phyloP scores from a whole-genome alignment of 2,329 filamentous ascomycete genomes.

The Xylariales sp. region DNA sequence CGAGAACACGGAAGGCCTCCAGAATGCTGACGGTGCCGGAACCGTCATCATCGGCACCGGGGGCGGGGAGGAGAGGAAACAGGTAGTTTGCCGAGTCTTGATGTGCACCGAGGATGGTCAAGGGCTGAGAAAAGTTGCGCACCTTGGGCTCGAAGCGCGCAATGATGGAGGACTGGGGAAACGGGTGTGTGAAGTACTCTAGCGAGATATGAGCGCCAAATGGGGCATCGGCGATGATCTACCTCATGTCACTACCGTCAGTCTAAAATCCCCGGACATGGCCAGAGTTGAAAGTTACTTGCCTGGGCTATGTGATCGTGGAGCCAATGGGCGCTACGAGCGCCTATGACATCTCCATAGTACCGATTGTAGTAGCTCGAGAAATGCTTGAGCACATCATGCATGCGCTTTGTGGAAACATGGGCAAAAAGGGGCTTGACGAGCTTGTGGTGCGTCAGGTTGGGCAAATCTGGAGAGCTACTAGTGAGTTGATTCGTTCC shows the following conservation, averaged over 20 bases:
- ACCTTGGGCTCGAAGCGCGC: slow-evolving; percentile 53
- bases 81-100: slow-evolving; percentile 73
- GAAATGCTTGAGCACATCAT: slow-evolving; percentile 56
- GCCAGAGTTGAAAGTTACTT: not conserved
- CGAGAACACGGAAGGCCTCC: slow-evolving; percentile 64
- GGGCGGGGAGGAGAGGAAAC: slow-evolving; percentile 63
- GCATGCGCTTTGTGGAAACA: slow-evolving; percentile 62
- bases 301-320: slow-evolving; percentile 28
- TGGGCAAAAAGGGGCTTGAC: slow-evolving; percentile 52
- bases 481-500: not conserved
- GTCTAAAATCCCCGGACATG: not conserved
- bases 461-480: slow-evolving; percentile 22
- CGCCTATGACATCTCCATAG: slow-evolving; percentile 34
- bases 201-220: slow-evolving; percentile 32
- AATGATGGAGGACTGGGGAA: slow-evolving; percentile 68
- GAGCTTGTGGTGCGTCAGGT: slow-evolving; percentile 44
- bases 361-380: slow-evolving; percentile 59
- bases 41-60: slow-evolving; percentile 70
- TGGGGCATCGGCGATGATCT: slow-evolving; percentile 27
- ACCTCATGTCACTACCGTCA: not conserved
- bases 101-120: slow-evolving; percentile 61
- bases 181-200: slow-evolving; percentile 58
- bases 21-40: slow-evolving; percentile 70
- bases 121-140: slow-evolving; percentile 24
- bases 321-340: slow-evolving; percentile 27